Base-by-base conservation (phyloP, 164 flowering plant species). In the Protea cynaroides region DNA sequence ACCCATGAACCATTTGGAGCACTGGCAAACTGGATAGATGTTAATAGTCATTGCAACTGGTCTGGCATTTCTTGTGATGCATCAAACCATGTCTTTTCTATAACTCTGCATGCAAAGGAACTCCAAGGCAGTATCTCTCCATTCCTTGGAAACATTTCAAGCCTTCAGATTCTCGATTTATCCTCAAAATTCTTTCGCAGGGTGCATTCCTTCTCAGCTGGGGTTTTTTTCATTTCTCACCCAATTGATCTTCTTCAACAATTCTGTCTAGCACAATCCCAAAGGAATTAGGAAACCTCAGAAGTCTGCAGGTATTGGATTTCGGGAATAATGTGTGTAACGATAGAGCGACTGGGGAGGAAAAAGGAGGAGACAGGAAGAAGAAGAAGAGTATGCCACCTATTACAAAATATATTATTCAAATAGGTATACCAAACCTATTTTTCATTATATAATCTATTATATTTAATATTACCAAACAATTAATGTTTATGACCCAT, bases 111-210 rank as follows among this genome's bases (percentile, higher is more conserved):
- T 51, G 78, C 74, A 1, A 65, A 52, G 25, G 80, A 82, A 0
- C 85, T 93, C 1, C 54, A 58, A 3, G 98, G 98, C 29, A 79
- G 66, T 5, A 87, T 93, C 40, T 83, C 97, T n/a, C 80, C 94
- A 0, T 65, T 86, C 25, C 70, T 93, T 0, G 72, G 83, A 6
- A 74, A 75, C 25, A 79, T 93, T 17, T 75, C 85, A 11, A 75
- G 64, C 65, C 75, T 93, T 19, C 2, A 9, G 19, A 62, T 90
- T 65, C 87, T 90, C 38, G 98, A 93, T 69, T 68, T 93, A 61
- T 83, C 96, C 0, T 66, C 60, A n/a, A 5, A 93, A 93, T 69
- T 83, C 70, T 62, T 83, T 93, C 43, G 63, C 60, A 11, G 98
- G 97, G 25, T 67, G 40, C 0, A 85, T 93, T 36, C 98, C 97